These are phyloP conservation scores for Colletotrichum incanum DNA, from an alignment of 2,329 filamentous ascomycete genomes.

Conservation along the genomic window DNA sequence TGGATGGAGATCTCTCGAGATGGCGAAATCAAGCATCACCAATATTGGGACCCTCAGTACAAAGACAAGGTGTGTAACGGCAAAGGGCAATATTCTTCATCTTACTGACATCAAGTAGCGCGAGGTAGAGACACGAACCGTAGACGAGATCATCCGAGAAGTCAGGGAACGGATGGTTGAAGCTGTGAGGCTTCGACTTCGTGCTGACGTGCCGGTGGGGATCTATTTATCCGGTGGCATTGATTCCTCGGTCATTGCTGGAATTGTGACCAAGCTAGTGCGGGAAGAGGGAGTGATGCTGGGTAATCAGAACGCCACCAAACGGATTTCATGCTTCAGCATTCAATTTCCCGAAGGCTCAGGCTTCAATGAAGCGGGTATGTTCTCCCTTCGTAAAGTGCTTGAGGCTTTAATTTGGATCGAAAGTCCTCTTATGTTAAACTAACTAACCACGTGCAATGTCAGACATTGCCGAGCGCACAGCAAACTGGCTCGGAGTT, in stretches of 20 bases:
- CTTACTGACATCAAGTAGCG: constrained; percentile 42
- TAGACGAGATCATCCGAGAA: constrained; percentile 66
- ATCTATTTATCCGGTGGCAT: constrained; percentile 72
- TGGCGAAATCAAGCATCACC: constrained; percentile 53
- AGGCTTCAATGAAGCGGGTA: constrained; percentile 66
- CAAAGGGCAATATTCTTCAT: no score
- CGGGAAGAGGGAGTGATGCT: constrained; percentile 61
- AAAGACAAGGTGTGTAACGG: constrained; percentile 62
- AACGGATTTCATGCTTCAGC: constrained; percentile 59
- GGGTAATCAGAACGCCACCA: constrained; percentile 55
- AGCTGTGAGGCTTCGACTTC: constrained; percentile 65
- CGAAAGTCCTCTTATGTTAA: rapidly evolving
- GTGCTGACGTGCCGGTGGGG: constrained; percentile 71
- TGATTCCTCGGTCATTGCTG: constrained; percentile 70
- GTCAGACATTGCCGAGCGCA: constrained; percentile 51
- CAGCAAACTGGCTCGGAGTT: constrained; percentile 53
- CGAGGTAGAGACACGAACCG: constrained; percentile 57
- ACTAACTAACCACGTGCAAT: not conserved
- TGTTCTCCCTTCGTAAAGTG: not conserved
- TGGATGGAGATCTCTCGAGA: constrained; percentile 58
- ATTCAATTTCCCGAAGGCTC: constrained; percentile 66
- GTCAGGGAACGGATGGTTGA: constrained; percentile 67
- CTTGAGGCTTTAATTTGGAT: no score
- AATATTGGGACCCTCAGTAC: constrained; percentile 70
- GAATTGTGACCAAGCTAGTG: constrained; percentile 68